Evolutionary conservation across 805 yeast genomes (phyloP).

Genomic region (Suhomyces canberraensis): DNA sequence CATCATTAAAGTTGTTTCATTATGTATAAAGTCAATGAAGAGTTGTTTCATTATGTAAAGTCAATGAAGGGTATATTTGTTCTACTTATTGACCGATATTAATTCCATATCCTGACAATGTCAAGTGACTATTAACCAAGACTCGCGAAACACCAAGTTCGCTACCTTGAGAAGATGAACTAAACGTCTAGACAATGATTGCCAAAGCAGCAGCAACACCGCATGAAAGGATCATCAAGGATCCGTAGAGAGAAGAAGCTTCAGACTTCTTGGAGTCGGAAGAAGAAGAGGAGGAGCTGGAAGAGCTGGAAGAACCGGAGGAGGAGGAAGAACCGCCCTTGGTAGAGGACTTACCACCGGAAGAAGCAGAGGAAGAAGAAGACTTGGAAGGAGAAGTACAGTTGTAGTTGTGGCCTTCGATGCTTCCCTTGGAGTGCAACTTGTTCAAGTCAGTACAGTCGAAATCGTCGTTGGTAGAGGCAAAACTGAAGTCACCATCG

Average conservation of each 20-base stretch:
- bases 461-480: conserved; percentile 35
- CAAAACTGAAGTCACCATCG: conserved; percentile 40
- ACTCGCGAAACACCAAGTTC: too few species aligned
- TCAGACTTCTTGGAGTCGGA: conserved; percentile 14
- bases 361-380: conserved; percentile 12
- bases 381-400: conserved; percentile 35
- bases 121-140: too few species aligned
- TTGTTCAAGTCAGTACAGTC: conserved; percentile 34
- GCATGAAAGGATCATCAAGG: conserved; percentile 16
- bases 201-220: conserved; percentile 27
- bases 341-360: conserved; percentile 10
- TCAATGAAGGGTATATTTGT: too few species aligned
- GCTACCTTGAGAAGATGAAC: not conserved
- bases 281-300: conserved; percentile 17
- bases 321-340: conserved; percentile 14
- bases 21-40: too few species aligned
- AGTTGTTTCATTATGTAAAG: too few species aligned
- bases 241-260: conserved; percentile 5
- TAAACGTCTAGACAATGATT: conserved; percentile 10
- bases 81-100: too few species aligned
- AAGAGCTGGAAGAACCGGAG: conserved; percentile 14
- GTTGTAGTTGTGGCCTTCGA: conserved; percentile 44
- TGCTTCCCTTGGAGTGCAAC: conserved; percentile 28
- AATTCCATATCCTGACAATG: too few species aligned
- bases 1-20: too few species aligned